phyloP scores from a whole-genome alignment of 139 green algal genomes.

The Asterochloris sp. region DNA sequence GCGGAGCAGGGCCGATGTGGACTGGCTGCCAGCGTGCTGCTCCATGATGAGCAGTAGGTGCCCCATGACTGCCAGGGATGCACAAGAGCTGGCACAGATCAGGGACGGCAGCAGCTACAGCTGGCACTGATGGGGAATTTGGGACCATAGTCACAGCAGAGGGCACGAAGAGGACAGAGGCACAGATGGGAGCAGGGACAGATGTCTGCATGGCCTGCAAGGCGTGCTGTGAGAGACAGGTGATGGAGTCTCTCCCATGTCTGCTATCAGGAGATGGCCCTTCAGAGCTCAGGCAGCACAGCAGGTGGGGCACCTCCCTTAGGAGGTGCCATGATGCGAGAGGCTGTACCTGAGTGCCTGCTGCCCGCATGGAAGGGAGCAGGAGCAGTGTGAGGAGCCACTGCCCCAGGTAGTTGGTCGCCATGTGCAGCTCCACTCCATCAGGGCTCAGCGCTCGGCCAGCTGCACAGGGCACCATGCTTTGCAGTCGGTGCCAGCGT shows the following conservation, averaged over 20 bases:
- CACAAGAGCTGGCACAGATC: too few species aligned
- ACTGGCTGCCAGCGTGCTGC: too few species aligned
- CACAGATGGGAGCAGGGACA: neutral
- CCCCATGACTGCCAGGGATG: too few species aligned
- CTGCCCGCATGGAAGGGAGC: conserved; percentile 51
- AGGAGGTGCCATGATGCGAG: neutral
- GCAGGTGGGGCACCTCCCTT: neutral
- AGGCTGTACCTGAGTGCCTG: conserved; percentile 18
- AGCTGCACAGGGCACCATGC: too few species aligned
- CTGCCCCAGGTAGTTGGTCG: conserved; percentile 77
- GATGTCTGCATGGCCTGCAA: neutral
- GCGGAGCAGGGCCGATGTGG: too few species aligned
- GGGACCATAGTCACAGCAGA: too few species aligned
- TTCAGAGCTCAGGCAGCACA: neutral
- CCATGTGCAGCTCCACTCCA: conserved; percentile 79
- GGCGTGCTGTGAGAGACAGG: too few species aligned
- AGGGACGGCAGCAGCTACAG: too few species aligned
- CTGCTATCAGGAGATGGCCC: neutral
- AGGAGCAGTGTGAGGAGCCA: conserved; percentile 77
- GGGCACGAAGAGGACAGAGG: too few species aligned
- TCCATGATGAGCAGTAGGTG: too few species aligned
- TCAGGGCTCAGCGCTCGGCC: conserved; percentile 24
- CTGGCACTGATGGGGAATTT: too few species aligned
- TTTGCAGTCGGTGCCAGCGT: too few species aligned
- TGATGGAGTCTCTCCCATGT: neutral